Percentiles rank a stretch among this genome's conserved stretches.
phyloP scores from a whole-genome alignment of 1,284 basidiomycete species.

The Cystobasidiaceae sp. region DNA sequence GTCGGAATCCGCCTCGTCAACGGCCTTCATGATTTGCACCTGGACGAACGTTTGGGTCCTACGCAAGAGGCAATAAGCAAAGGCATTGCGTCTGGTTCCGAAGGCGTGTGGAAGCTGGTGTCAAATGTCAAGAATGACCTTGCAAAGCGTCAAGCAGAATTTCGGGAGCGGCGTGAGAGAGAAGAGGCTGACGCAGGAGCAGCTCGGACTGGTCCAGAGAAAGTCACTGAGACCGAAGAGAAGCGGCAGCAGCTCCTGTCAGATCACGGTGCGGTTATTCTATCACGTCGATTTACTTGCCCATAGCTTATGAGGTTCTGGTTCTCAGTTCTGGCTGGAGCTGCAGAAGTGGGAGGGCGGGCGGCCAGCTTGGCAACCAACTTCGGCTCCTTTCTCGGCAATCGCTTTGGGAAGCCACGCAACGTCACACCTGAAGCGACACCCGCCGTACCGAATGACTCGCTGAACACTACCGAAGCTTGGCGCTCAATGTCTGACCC shows the following conservation, averaged over 20 bases:
- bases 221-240: not conserved
- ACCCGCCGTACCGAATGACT: too few relatives aligned
- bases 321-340: slow-evolving; percentile 28
- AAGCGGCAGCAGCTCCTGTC: slow-evolving; percentile 13
- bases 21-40: slow-evolving; percentile 80
- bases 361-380: slow-evolving; percentile 25
- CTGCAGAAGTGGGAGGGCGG: slow-evolving; percentile 16
- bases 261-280: not conserved
- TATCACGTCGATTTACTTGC: not conserved
- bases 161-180: slow-evolving; percentile 13
- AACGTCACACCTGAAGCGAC: not conserved
- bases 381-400: slow-evolving; percentile 30
- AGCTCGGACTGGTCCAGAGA: not conserved
- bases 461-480: too few relatives aligned
- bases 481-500: not conserved
- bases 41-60: slow-evolving; percentile 82
- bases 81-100: slow-evolving; percentile 66
- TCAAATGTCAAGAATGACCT: slow-evolving; percentile 32
- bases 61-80: slow-evolving; percentile 75
- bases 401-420: slow-evolving; percentile 18
- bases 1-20: slow-evolving; percentile 79
- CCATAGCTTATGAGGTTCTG: not conserved
- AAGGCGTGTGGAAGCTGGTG: slow-evolving; percentile 56
- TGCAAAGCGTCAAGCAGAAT: slow-evolving; percentile 33
- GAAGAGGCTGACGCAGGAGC: not conserved